Evolutionary conservation across 2,329 filamentous ascomycete genomes (phyloP).

Genomic region (Mycosphaerella sp.): DNA sequence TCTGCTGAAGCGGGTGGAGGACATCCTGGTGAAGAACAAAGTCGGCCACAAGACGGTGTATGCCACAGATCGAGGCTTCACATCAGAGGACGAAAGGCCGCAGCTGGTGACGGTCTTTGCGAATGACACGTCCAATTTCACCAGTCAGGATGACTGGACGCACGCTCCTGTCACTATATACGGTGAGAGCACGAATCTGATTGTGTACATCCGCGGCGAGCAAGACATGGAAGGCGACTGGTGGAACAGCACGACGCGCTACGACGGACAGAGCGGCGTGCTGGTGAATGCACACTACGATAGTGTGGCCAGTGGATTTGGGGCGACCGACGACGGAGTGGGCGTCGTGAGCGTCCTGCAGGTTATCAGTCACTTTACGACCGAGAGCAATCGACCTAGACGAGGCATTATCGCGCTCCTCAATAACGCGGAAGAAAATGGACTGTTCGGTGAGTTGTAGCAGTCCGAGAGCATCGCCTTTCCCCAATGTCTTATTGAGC

Average conservation of each 20-base stretch:
- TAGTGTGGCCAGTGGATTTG: slow-evolving; percentile 84
- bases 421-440: slow-evolving; percentile 96
- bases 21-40: slow-evolving; percentile 60
- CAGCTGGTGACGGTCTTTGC: slow-evolving; percentile 60
- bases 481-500: no score
- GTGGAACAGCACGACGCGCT: slow-evolving; percentile 51
- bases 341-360: slow-evolving; percentile 83
- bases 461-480: no score
- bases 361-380: slow-evolving; percentile 78
- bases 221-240: slow-evolving; percentile 65
- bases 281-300: slow-evolving; percentile 95
- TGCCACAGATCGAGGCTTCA: slow-evolving; percentile 35
- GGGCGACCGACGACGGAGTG: slow-evolving; percentile 89
- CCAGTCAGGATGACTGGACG: slow-evolving; percentile 40
- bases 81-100: slow-evolving; percentile 6
- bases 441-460: slow-evolving; percentile 58
- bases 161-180: slow-evolving; percentile 51
- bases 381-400: slow-evolving; percentile 60
- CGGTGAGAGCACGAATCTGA: slow-evolving; percentile 87
- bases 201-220: slow-evolving; percentile 81
- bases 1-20: slow-evolving; percentile 63
- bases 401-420: slow-evolving; percentile 77
- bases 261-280: slow-evolving; percentile 59
- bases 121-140: slow-evolving; percentile 72
- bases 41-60: slow-evolving; percentile 38